Percentiles rank a stretch among this genome's conserved stretches.
Conservation (phyloP, 2,329 filamentous ascomycete genomes). For the Dendryphion nanum region DNA sequence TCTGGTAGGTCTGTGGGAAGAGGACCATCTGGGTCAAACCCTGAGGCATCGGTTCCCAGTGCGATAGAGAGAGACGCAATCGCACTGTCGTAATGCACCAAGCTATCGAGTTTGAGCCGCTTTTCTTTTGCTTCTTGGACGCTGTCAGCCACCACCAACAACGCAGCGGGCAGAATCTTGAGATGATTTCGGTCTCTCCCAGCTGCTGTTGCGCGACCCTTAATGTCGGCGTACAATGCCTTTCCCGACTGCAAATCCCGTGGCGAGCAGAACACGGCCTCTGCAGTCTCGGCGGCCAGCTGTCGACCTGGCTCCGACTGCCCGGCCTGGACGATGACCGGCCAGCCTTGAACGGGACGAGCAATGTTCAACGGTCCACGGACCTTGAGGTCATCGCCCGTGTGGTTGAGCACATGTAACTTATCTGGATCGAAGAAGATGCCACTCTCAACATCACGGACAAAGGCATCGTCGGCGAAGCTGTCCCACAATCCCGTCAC, state of each 20-base stretch:
- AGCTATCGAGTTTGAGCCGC: constrained; percentile 49
- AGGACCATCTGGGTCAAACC: constrained; percentile 50
- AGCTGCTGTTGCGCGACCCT: constrained; percentile 45
- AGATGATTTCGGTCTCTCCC: constrained; percentile 48
- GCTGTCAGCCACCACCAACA: constrained; percentile 52
- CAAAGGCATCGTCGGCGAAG: constrained; percentile 57
- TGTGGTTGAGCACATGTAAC: constrained; percentile 54
- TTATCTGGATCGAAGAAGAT: constrained; percentile 53
- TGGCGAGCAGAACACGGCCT: constrained; percentile 54
- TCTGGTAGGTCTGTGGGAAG: constrained; percentile 52
- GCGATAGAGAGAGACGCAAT: constrained; percentile 53
- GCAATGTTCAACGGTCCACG: constrained; percentile 54
- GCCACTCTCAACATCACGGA: constrained; percentile 49
- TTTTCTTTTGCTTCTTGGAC: constrained; percentile 51
- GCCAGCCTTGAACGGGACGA: constrained; percentile 54
- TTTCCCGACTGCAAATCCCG: constrained; percentile 47
- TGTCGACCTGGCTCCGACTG: constrained; percentile 54
- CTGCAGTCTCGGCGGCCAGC: constrained; percentile 54
- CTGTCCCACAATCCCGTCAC: constrained; percentile 55
- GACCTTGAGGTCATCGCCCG: constrained; percentile 47
- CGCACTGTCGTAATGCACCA: constrained; percentile 55
- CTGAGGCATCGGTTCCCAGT: constrained; percentile 49
- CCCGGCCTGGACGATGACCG: constrained; percentile 56
- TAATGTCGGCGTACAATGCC: constrained; percentile 53
- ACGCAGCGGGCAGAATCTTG: constrained; percentile 54